These are phyloP conservation scores for Suillus discolor DNA, from an alignment of 768 basidiomycete genomes.

Conservation along the genomic window DNA sequence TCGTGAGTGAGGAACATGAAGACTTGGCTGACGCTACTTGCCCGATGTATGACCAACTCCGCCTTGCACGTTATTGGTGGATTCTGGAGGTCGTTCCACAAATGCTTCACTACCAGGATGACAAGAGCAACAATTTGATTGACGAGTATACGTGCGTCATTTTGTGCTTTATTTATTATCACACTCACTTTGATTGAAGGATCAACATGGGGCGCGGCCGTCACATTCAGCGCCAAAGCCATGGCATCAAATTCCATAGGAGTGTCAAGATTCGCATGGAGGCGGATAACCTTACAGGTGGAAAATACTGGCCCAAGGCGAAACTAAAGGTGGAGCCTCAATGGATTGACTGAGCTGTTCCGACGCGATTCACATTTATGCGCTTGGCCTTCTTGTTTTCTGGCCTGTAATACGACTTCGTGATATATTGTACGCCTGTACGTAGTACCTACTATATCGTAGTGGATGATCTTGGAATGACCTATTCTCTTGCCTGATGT, in stretches of 20 bases:
- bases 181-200: conserved; percentile 12
- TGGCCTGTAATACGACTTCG: not conserved
- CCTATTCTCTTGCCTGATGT: not conserved
- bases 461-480: not conserved
- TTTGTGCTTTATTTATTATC: not conserved
- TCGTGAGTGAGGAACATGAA: conserved; percentile 58
- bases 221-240: conserved; percentile 40
- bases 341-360: conserved; percentile 41
- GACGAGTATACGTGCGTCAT: conserved; percentile 20
- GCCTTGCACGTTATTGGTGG: conserved; percentile 59
- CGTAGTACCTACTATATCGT: not conserved
- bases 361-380: not conserved
- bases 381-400: not conserved
- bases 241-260: conserved; percentile 46
- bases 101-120: conserved; percentile 27
- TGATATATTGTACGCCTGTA: not conserved
- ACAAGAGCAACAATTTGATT: conserved; percentile 22
- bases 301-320: conserved; percentile 44
- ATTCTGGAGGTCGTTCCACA: conserved; percentile 57
- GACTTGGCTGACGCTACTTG: conserved; percentile 61
- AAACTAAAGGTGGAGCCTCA: conserved; percentile 37
- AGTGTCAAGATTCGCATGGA: conserved; percentile 55
- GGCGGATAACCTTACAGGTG: conserved; percentile 35
- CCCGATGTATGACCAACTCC: conserved; percentile 59
- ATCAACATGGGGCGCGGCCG: conserved; percentile 46